Base-by-base conservation (phyloP, 1,139 yeast species). In the Taphrina populina region DNA sequence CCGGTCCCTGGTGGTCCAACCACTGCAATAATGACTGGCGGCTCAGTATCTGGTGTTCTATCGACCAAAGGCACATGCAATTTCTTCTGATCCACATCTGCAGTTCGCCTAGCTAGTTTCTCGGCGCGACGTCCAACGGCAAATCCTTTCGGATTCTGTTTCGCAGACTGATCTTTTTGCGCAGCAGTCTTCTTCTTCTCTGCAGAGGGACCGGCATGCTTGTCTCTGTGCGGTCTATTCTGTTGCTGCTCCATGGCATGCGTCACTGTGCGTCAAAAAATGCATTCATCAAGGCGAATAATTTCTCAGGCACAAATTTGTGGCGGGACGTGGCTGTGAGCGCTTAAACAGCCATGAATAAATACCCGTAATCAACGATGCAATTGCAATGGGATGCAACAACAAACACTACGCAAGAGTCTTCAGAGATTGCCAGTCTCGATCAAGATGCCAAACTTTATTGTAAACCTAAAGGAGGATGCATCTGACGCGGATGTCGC, bases 1-100 rank as follows among this genome's bases (percentile, higher is more conserved):
- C 99, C 99, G 0, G 97, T 92, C 8, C 99, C 99, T 6, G 96
- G 96, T 7, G 99, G 99, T 0, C 99, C 99, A 15, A 92, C 96
- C 4, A 92, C 95, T 0, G 96, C 96, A 33, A 94, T 88, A 58
- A 94, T 83, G 20, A 92, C 84, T 33, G 98, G 97, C 1, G 98
- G 96, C 66, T 84, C 94, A 65, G 90, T 96, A 58, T 92, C 98
- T 0, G 98, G 97, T 0, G 97, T 88, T 65, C 98, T 77, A 67
- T 92, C 96, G 52, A 92, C 85, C 96, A 92, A 88, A 13, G 98
- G 98, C 26, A 90, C 96, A 75, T 92, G 98, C 66, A 85, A 77
- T 68, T 82, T 85, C 68, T 79, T 83, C 69, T 94, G 98, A 52
- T 66, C 56, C 35, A 83, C 82, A 68, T 92, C 99, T 61, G 84